phyloP scores from a whole-genome alignment of 306 rosid genomes.

The Acacia crassicarpa region DNA sequence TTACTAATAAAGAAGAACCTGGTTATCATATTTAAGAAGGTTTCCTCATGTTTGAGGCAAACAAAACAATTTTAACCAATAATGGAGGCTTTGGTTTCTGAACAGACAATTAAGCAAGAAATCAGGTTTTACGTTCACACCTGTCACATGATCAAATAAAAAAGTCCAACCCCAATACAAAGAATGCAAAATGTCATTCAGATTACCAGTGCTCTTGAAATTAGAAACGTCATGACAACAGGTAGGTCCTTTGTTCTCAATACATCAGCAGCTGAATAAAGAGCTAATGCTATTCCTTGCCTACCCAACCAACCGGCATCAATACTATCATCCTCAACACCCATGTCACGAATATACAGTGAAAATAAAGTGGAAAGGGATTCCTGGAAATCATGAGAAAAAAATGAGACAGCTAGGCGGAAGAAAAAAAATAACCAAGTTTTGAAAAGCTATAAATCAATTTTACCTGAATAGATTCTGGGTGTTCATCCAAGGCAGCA shows the following conservation, averaged over 20 bases:
- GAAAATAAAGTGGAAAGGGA: slow-evolving; percentile 89
- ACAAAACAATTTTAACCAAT: not conserved
- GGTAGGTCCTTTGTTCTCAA: slow-evolving; percentile 94
- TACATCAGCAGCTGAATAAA: slow-evolving; percentile 89
- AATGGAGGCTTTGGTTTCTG: not conserved
- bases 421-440: not conserved
- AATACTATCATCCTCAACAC: slow-evolving; percentile 56
- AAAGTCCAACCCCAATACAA: not conserved
- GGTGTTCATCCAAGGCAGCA: slow-evolving; percentile 91
- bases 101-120: slow-evolving; percentile 23
- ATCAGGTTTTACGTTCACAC: not conserved
- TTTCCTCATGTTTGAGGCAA: not conserved
- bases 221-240: slow-evolving; percentile 89
- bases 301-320: slow-evolving; percentile 94
- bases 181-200: slow-evolving; percentile 11
- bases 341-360: slow-evolving; percentile 72
- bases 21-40: not conserved
- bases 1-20: not conserved
- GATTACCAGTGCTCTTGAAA: slow-evolving; percentile 92
- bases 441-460: slow-evolving; percentile 28
- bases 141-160: not conserved
- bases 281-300: slow-evolving; percentile 93
- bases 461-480: slow-evolving; percentile 83
- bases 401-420: slow-evolving; percentile 19
- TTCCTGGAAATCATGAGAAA: slow-evolving; percentile 57